Evolutionary conservation across 108 stramenopile species (phyloP).

Genomic region (Nitzschia sp.): DNA sequence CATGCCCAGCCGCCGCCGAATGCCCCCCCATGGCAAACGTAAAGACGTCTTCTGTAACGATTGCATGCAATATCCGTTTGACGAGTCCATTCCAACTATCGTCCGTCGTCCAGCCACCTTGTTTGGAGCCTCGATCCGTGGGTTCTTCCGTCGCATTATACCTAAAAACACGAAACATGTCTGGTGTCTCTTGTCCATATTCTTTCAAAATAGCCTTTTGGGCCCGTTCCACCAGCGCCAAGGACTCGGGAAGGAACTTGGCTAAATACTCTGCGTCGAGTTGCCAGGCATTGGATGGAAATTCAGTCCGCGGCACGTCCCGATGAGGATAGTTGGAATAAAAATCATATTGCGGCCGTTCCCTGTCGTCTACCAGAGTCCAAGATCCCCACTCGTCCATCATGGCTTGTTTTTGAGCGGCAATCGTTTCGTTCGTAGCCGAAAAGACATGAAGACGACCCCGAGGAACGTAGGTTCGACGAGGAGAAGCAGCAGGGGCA

Average conservation of each 20-base stretch:
- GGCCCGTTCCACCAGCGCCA: constrained; percentile 58
- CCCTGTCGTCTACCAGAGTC: constrained; percentile 28
- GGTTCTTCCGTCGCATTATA: neutral
- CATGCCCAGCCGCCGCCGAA: constrained; percentile 67
- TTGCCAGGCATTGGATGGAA: constrained; percentile 67
- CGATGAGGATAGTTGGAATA: constrained; percentile 49
- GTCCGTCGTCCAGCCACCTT: constrained; percentile 64
- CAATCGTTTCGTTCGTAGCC: neutral
- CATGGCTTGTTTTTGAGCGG: neutral
- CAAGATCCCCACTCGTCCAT: constrained; percentile 43
- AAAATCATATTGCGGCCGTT: constrained; percentile 37
- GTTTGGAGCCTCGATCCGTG: neutral
- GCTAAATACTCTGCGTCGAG: constrained; percentile 59
- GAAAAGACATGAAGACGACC: neutral
- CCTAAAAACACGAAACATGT: constrained; percentile 10
- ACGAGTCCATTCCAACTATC: constrained; percentile 53
- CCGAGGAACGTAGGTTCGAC: neutral
- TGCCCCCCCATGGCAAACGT: constrained; percentile 65
- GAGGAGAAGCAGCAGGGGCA: neutral
- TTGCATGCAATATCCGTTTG: constrained; percentile 62
- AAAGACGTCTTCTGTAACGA: constrained; percentile 71
- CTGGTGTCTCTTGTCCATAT: constrained; percentile 39
- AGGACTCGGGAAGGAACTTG: constrained; percentile 59
- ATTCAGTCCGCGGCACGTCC: constrained; percentile 43
- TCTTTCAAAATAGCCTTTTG: constrained; percentile 69